Evolutionary conservation across 108 stramenopile genomes (phyloP).

Genomic region (Pseudonitzschia delicatissima): DNA sequence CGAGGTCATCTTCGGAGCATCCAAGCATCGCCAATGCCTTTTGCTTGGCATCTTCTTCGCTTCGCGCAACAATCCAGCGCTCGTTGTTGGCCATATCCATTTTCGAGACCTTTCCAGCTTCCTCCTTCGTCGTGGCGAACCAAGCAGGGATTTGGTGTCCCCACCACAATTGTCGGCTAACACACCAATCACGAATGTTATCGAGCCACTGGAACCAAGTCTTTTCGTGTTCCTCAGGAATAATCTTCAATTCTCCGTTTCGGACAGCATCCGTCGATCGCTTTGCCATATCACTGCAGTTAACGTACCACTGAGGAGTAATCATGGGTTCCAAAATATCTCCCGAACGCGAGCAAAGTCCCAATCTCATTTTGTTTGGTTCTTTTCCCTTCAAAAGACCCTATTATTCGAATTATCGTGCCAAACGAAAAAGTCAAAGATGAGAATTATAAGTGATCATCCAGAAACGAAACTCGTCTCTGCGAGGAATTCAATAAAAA

Average conservation of each 20-base stretch:
- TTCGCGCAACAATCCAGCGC: conserved; percentile 95
- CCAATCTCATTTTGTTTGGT: conserved; percentile 96
- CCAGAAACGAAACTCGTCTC: too few relatives aligned
- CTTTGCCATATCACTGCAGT: conserved; percentile 94
- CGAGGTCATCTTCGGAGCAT: conserved; percentile 73
- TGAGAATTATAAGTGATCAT: too few relatives aligned
- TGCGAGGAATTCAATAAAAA: too few relatives aligned
- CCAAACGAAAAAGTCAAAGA: neutral
- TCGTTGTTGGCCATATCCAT: conserved; percentile 86
- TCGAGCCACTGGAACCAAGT: conserved; percentile 98
- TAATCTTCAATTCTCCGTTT: conserved; percentile 91
- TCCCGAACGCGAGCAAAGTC: conserved; percentile 94
- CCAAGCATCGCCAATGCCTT: conserved; percentile 82
- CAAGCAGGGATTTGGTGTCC: conserved; percentile 99
- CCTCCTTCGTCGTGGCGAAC: conserved; percentile 83
- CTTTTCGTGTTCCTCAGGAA: conserved; percentile 92
- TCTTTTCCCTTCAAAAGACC: conserved; percentile 94
- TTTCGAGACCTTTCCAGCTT: conserved; percentile 48
- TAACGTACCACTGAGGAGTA: conserved; percentile 99
- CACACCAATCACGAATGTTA: conserved; percentile 98
- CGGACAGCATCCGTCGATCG: conserved; percentile 91
- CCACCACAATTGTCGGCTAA: conserved; percentile 99
- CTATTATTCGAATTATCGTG: conserved; percentile 3
- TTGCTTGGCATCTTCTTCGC: conserved; percentile 83
- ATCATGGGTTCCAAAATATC: conserved; percentile 99